Percentiles rank a stretch among this genome's conserved stretches.
Conservation (phyloP, 176 grass and related monocot species). For the Paspalum vaginatum region DNA sequence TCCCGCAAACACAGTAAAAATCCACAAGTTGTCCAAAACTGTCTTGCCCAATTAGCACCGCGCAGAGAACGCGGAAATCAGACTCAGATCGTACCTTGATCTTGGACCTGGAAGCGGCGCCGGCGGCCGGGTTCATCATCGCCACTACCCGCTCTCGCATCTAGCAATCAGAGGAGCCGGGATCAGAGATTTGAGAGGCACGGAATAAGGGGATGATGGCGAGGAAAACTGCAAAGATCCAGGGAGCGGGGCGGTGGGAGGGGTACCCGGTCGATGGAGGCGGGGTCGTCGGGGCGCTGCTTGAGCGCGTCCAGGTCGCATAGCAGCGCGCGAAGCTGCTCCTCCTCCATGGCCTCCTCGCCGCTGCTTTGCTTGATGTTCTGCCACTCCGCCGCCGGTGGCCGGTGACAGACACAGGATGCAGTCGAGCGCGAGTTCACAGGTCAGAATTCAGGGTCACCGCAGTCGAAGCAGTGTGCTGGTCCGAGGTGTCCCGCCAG, state of each 20-base stretch:
- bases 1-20: not conserved
- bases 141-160: constrained; percentile 55
- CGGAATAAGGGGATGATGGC: not conserved
- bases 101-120: constrained; percentile 54
- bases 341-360: constrained; percentile 56
- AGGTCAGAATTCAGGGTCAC: not conserved
- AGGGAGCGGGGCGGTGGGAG: not conserved
- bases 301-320: constrained; percentile 71
- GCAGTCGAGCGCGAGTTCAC: not conserved
- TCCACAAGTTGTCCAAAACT: not conserved
- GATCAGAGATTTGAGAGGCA: not conserved
- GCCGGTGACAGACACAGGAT: not conserved
- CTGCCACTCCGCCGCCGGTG: not conserved
- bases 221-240: constrained; percentile 25
- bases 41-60: not conserved
- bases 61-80: not conserved
- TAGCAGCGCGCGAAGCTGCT: constrained; percentile 66
- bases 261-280: constrained; percentile 60
- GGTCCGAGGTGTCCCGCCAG: constrained; percentile 4
- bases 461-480: not conserved
- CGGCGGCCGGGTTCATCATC: constrained; percentile 35
- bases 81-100: constrained; percentile 64
- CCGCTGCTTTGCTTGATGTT: constrained; percentile 1
- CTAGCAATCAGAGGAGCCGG: constrained; percentile 32
- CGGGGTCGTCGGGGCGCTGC: constrained; percentile 45